Evolutionary conservation across 1,284 basidiomycete genomes (phyloP), one percentile per base, ranked within the genome.

Genomic region (Fomitopsis schrenkii): DNA sequence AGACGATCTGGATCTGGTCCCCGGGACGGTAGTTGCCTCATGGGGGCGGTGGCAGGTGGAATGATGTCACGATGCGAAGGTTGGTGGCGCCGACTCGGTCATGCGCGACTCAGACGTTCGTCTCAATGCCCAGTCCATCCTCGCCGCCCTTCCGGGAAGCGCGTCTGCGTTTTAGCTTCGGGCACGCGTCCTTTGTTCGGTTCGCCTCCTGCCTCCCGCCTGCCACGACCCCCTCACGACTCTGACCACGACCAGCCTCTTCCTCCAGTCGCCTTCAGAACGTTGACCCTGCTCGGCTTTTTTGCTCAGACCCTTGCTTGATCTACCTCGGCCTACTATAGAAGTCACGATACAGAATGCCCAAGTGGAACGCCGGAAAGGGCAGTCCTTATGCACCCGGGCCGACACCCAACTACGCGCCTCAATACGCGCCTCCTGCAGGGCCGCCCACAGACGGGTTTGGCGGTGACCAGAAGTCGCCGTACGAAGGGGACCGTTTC

Each of bases 401-500:
- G 10, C 60, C 60, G 1, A 61, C 60, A 7, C 60, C 60, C 12
- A 61, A 61, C 42, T 61, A 61, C 28, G 60, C 57, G 41, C 22
- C 35, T 6, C 48, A 44, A 17, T 61, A 61, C 35, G 46, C 40
- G n/a, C 60, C 60, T 22, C 57, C 57, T 17, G 36, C 38, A 5
- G 58, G 40, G 1, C 56, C 60, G 19, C 60, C 55, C 5, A 12
- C 55, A 5, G 41, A 50, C 48, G 60, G 50, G 17, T 48, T 52
- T 63, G 74, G 30, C 57, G 83, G 30, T 57, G 83, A 80, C 70
- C 68, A 67, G 67, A 88, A 86, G 76, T 78, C 76, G 57, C 87
- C 83, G 33, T 86, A 81, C 72, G 79, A 86, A 54, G 84, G 83
- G 15, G 85, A 83, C 42, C 75, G 91, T 42, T 90, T 93, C 77